Evolutionary conservation across 805 yeast genomes (phyloP).

Genomic region (Geotrichum ghanense): DNA sequence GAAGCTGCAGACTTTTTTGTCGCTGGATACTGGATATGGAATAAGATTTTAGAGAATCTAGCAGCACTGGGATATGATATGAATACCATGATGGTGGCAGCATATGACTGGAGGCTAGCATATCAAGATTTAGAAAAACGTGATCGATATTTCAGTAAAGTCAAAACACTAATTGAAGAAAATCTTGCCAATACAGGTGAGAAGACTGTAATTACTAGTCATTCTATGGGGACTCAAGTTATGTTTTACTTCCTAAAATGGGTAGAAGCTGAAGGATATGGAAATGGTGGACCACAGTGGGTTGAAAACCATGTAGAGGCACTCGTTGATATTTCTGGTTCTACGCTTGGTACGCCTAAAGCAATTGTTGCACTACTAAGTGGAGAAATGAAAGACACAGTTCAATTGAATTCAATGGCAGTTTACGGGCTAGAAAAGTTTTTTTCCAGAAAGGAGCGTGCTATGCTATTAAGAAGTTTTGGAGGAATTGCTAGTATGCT

Average conservation of each 20-base stretch:
- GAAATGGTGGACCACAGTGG: conserved; percentile 90
- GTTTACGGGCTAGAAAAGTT: conserved; percentile 91
- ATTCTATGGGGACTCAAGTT: conserved; percentile 95
- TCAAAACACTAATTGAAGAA: conserved; percentile 64
- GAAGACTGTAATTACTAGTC: conserved; percentile 73
- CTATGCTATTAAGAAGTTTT: conserved; percentile 73
- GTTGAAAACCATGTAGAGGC: conserved; percentile 76
- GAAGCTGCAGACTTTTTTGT: conserved; percentile 95
- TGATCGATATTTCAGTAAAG: conserved; percentile 71
- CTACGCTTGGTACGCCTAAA: conserved; percentile 89
- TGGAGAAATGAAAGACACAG: conserved; percentile 97
- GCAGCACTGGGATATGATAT: conserved; percentile 94
- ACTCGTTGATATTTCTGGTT: conserved; percentile 79
- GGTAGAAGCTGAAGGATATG: conserved; percentile 87
- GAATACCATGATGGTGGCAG: conserved; percentile 77
- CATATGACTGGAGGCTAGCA: conserved; percentile 94
- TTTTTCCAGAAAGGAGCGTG: conserved; percentile 79
- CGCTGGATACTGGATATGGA: conserved; percentile 99
- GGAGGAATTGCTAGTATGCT: conserved; percentile 93
- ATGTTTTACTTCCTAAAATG: conserved; percentile 84
- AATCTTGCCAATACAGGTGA: conserved; percentile 40
- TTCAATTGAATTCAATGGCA: conserved; percentile 84
- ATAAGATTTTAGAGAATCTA: conserved; percentile 79
- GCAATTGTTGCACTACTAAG: conserved; percentile 85
- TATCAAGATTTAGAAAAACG: conserved; percentile 80